Base-by-base conservation (phyloP, 176 grass and related monocot genomes). In the Juncus inflexus region DNA sequence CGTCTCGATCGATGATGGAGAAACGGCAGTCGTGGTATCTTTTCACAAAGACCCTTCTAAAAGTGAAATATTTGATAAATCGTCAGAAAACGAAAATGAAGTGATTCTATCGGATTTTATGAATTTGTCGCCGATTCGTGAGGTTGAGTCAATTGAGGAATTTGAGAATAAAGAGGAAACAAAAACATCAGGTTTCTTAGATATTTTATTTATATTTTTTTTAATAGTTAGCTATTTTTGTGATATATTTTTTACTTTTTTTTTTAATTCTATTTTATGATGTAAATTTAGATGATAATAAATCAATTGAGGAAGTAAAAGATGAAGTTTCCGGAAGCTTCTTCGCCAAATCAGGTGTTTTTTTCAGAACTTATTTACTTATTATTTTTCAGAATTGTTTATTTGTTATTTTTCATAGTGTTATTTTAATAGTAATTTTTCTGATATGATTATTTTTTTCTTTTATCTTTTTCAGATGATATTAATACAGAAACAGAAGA, bases 21-120 rank as follows among this genome's bases (percentile, higher is more conserved):
- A 97, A 87, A 97, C 92, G 52, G 92, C 92, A 39, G 61, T 97
- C 79, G 92, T 97, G 82, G 87, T 97, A 52, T 97, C 87, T 74
- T 86, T 97, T 80, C 77, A 89, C 71, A 75, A 78, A 72, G 67
- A 39, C 67, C 63, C 80, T 49, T 68, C 73, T 74, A 60, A 66
- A 77, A 82, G 6, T 76, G 64, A 59, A 72, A 57, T 69, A 47
- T 50, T 71, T 51, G 63, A 67, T 15, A 39, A 15, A 19, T 38
- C 42, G 19, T 39, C n/a, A 41, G 43, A 75, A 74, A 40, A 57
- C 50, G 39, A 70, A 37, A 78, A 77, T 63, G 19, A 28, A 28
- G 19, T 28, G 19, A 6, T 76, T 82, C 55, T 16, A 55, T 19
- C 65, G 55, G n/a, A 59, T 61, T 78, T 3, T 52, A 39, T 56